phyloP scores from a whole-genome alignment of 257 asterid species.

The Nemophila menziesii region DNA sequence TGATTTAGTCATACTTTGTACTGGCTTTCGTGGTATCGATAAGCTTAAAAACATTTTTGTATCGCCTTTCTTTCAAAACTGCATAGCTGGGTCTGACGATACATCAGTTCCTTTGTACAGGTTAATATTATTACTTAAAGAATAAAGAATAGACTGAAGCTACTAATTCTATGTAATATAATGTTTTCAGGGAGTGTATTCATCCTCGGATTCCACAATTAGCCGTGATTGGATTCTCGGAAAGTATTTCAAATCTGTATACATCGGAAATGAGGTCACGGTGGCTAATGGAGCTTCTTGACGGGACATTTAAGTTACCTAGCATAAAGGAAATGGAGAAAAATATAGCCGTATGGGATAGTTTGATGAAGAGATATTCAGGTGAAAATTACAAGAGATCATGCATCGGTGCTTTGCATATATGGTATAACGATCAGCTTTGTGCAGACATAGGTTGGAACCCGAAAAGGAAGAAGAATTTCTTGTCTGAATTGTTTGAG shows the following conservation, averaged over 20 bases:
- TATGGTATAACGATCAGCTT: slow-evolving; percentile 43
- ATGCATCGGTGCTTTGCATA: slow-evolving; percentile 25
- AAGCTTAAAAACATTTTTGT: slow-evolving; percentile 26
- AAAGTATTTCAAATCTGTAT: slow-evolving; percentile 27
- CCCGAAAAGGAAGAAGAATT: slow-evolving; percentile 27
- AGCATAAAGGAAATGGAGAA: slow-evolving; percentile 33
- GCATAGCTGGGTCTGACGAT: slow-evolving; percentile 14
- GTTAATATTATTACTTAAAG: slow-evolving; percentile 4
- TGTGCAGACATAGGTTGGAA: slow-evolving; percentile 48
- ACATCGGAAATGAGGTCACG: slow-evolving; percentile 34
- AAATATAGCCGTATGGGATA: slow-evolving; percentile 26
- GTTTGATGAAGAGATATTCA: slow-evolving; percentile 24
- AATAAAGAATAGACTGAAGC: not conserved
- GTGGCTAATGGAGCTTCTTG: slow-evolving; percentile 37
- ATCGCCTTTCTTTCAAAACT: slow-evolving; percentile 17
- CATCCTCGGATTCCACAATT: slow-evolving; percentile 40
- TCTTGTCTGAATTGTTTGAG: slow-evolving; percentile 30
- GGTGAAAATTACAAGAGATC: slow-evolving; percentile 22
- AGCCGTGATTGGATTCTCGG: slow-evolving; percentile 44
- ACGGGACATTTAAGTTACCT: slow-evolving; percentile 34
- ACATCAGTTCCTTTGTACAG: slow-evolving; percentile 30
- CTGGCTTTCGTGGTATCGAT: slow-evolving; percentile 32
- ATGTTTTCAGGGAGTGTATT: slow-evolving; percentile 25
- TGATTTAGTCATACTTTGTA: slow-evolving; percentile 37
- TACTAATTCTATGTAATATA: too few relatives aligned